These are phyloP conservation scores for Cladobotryum mycophilum DNA, from an alignment of 2,329 filamentous ascomycete genomes.

Conservation along the genomic window DNA sequence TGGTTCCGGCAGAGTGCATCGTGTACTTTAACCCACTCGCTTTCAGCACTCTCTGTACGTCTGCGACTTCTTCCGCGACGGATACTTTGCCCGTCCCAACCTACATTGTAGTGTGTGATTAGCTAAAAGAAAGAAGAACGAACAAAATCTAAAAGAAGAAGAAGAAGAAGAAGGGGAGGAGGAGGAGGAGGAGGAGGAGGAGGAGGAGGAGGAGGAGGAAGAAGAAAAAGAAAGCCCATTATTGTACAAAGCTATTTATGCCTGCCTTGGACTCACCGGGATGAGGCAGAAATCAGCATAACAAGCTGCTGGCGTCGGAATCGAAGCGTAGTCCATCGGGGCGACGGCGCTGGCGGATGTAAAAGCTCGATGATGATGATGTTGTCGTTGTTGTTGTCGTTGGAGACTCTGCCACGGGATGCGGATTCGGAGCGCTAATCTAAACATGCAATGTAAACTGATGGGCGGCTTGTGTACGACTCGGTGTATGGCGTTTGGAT, in stretches of 20 bases:
- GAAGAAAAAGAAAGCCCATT: too few relatives aligned
- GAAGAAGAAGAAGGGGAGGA: too few relatives aligned
- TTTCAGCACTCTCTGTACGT: constrained; percentile 79
- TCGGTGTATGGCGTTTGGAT: too few relatives aligned
- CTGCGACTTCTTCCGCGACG: constrained; percentile 77
- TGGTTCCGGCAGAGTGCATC: constrained; percentile 93
- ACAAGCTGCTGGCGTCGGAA: constrained; percentile 65
- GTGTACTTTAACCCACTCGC: constrained; percentile 73
- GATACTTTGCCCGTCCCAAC: constrained; percentile 74
- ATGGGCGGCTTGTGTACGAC: not conserved
- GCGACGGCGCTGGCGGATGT: not conserved
- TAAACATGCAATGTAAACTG: constrained; percentile 5
- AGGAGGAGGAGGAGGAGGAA: too few relatives aligned
- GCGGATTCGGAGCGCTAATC: not conserved
- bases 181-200: too few relatives aligned
- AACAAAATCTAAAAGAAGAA: too few relatives aligned
- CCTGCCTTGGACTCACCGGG: constrained; percentile 48
- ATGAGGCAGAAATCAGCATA: constrained; percentile 90
- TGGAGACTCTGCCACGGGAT: not conserved
- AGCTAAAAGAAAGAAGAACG: not conserved
- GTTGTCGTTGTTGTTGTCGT: not conserved
- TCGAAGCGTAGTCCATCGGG: constrained; percentile 39
- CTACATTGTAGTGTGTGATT: constrained; percentile 30
- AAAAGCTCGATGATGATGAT: not conserved
- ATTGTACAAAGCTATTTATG: too few relatives aligned